Base-by-base conservation (phyloP, 1,284 basidiomycete genomes). In the Ganoderma boninense region DNA sequence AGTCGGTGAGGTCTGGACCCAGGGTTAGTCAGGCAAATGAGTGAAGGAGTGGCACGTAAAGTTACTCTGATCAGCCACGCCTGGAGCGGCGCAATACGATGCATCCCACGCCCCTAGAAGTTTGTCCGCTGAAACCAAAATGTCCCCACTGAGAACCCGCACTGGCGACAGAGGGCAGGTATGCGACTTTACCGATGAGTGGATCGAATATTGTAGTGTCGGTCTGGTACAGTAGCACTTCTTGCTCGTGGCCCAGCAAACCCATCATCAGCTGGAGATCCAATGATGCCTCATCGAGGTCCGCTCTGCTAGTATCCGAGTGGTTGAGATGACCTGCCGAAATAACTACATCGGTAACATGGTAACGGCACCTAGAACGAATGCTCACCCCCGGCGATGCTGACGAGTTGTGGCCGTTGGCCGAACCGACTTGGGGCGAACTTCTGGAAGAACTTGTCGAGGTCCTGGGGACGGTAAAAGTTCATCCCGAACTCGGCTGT, bases 211-310 rank as follows among this genome's bases (percentile, higher is more conserved):
- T 32, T 5, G 54, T 42, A 18, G 35, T 65, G 29, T 40, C 44
- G n/a, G 62, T 46, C 23, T 73, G 66, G 43, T 67, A 69, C n/a
- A 73, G 35, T 14, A 42, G 38, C 86, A 65, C 87, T 84, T 42
- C 82, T 84, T 35, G 83, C 76, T 81, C 76, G 2, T 75, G 78
- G 67, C 86, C 85, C 11, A 85, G 73, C 14, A 88, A 79, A 14
- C 75, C 76, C 81, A 88, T 87, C 11, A 77, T 80, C 71, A 87
- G 87, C 73, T 89, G 77, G 5, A 89, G 76, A 69, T 88, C 88
- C 13, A 90, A 82, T 70, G 87, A 79, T 35, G 84, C 84, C 74
- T 90, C 89, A 62, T 80, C 84, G 64, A 86, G 74, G 85, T 86
- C 70, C 80, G 72, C 70, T 81, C 7, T 86, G 77, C 68, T 16